These are phyloP conservation scores for Pyrus bretschneideri DNA, from an alignment of 306 rosid species.

Conservation along the genomic window DNA sequence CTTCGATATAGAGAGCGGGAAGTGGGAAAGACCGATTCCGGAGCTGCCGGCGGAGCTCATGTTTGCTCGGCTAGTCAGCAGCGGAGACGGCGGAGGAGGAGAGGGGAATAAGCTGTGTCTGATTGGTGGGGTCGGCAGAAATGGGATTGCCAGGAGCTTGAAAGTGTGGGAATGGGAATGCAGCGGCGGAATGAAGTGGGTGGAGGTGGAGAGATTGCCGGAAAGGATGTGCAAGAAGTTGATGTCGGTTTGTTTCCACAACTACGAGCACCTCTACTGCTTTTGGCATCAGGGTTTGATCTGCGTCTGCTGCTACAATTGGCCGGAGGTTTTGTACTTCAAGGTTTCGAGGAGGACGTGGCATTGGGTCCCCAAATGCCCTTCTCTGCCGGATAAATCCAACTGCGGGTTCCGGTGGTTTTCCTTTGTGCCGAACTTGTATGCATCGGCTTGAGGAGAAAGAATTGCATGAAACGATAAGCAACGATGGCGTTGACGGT, in stretches of 20 bases:
- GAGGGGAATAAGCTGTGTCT: conserved; percentile 44
- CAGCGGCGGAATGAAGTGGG: conserved; percentile 41
- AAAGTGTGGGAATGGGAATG: conserved; percentile 55
- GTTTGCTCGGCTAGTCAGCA: conserved; percentile 58
- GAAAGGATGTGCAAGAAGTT: conserved; percentile 68
- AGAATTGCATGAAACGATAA: too few relatives aligned
- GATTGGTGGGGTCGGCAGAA: conserved; percentile 75
- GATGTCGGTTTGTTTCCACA: conserved; percentile 77
- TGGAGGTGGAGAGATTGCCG: conserved; percentile 59
- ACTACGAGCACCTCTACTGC: conserved; percentile 85
- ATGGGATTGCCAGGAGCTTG: conserved; percentile 71
- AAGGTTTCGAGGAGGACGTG: conserved; percentile 62
- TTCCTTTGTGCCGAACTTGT: conserved; percentile 65
- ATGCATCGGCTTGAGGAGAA: conserved; percentile 27
- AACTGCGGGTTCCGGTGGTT: conserved; percentile 88
- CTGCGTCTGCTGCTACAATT: conserved; percentile 79
- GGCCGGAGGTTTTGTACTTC: conserved; percentile 92
- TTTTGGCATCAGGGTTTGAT: conserved; percentile 87
- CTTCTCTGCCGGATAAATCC: conserved; percentile 67
- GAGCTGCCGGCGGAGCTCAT: conserved; percentile 43
- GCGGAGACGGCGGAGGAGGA: conserved; percentile 36
- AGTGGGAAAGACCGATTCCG: conserved; percentile 36
- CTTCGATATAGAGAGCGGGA: conserved; percentile 51
- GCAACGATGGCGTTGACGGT: too few relatives aligned
- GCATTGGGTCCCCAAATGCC: conserved; percentile 91